A percentile compares a stretch with the other conserved stretches of the same genome.
Conservation (phyloP, 768 basidiomycete species). For the Lactarius vividus region DNA sequence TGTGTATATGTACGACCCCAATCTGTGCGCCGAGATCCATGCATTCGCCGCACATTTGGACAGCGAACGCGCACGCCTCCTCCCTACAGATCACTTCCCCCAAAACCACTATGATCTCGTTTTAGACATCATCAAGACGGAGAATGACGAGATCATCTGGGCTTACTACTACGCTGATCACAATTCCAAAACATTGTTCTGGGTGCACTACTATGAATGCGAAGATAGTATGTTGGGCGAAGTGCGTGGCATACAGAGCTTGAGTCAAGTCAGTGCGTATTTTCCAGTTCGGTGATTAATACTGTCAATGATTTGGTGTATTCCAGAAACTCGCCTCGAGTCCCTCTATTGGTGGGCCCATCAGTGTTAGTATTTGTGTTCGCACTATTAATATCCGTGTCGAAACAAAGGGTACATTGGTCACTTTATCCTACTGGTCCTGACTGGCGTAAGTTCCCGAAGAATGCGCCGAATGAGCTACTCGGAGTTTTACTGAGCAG, state of each 20-base stretch:
- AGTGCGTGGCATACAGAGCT: neutral
- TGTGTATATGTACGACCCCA: slow-evolving; percentile 19
- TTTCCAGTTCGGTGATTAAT: neutral
- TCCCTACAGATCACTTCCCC: neutral
- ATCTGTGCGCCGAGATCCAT: slow-evolving; percentile 1
- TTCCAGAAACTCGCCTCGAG: slow-evolving; percentile 12
- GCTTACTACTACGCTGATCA: slow-evolving; percentile 22
- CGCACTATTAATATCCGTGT: neutral
- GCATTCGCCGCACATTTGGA: neutral
- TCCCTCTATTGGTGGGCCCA: slow-evolving; percentile 16
- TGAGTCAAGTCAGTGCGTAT: slow-evolving; percentile 15
- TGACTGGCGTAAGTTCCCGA: neutral
- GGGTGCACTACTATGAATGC: slow-evolving; percentile 4
- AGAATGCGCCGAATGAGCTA: slow-evolving; percentile 1
- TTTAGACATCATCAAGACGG: slow-evolving; percentile 8
- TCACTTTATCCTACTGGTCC: slow-evolving; percentile 19
- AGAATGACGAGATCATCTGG: neutral
- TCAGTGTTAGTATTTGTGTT: neutral
- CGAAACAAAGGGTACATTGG: slow-evolving; percentile 15
- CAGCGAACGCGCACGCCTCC: neutral
- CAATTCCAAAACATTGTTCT: slow-evolving; percentile 5
- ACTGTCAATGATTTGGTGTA: neutral
- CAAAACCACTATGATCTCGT: slow-evolving; percentile 4
- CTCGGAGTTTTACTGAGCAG: slow-evolving; percentile 6
- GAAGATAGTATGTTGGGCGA: neutral